Evolutionary conservation across 108 stramenopile genomes (phyloP).

Genomic region (Nitzschia sp.): DNA sequence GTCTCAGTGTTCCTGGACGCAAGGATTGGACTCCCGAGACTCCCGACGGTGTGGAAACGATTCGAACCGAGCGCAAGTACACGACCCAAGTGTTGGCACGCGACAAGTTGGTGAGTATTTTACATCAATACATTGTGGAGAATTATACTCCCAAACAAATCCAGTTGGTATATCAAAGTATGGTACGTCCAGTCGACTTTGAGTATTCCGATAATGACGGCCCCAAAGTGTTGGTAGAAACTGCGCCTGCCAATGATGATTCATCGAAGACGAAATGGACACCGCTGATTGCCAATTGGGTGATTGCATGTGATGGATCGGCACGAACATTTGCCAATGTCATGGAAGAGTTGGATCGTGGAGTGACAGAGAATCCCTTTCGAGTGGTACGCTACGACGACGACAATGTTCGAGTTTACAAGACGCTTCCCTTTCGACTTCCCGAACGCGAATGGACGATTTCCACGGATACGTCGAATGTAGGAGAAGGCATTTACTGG

Average conservation of each 20-base stretch:
- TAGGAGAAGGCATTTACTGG: conserved; percentile 14
- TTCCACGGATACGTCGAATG: not conserved
- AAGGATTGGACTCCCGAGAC: conserved; percentile 71
- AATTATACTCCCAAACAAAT: conserved; percentile 42
- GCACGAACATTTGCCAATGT: conserved; percentile 50
- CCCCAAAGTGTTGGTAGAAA: conserved; percentile 21
- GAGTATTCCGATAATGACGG: conserved; percentile 12
- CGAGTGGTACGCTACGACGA: conserved; percentile 42
- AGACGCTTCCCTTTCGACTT: conserved; percentile 67
- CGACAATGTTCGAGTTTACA: conserved; percentile 66
- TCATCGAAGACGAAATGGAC: not conserved
- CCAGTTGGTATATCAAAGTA: conserved; percentile 42
- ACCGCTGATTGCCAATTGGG: conserved; percentile 9
- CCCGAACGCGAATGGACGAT: conserved; percentile 44
- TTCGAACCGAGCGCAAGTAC: conserved; percentile 44
- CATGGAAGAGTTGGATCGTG: conserved; percentile 46
- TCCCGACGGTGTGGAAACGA: conserved; percentile 37
- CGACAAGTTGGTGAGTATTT: conserved; percentile 60
- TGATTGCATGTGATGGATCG: conserved; percentile 61
- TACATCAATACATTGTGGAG: conserved; percentile 43
- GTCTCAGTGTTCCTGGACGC: conserved; percentile 53
- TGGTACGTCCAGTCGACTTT: conserved; percentile 48
- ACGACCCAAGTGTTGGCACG: conserved; percentile 55
- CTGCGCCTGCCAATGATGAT: conserved; percentile 17
- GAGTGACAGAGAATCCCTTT: conserved; percentile 33